A percentile compares a stretch with the other conserved stretches of the same genome.
Evolutionary conservation across 192 early-diverging fungal genomes (phyloP).

Genomic region (Coemansia sp.): DNA sequence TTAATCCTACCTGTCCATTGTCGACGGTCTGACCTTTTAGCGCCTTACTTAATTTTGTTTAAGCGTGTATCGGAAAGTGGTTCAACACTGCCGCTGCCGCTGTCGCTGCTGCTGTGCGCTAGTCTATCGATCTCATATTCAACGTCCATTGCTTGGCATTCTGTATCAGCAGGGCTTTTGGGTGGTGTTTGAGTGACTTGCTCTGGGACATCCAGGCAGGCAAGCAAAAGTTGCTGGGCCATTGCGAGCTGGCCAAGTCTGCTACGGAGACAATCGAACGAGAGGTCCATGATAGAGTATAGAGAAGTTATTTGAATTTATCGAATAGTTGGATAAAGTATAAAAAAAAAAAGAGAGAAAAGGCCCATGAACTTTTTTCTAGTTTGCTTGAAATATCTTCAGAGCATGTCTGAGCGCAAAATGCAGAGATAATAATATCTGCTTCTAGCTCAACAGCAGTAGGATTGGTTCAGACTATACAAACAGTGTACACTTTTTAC

Average conservation of each 20-base stretch:
- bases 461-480: too few species aligned
- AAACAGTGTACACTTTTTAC: rapidly evolving
- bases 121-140: not conserved
- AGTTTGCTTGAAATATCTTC: too few species aligned
- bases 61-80: not conserved
- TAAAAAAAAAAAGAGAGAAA: too few species aligned
- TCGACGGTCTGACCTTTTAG: not conserved
- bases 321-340: too few species aligned
- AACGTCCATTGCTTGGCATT: too few species aligned
- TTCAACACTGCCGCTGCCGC: not conserved
- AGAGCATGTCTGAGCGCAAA: too few species aligned
- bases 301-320: too few species aligned
- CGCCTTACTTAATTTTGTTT: not conserved
- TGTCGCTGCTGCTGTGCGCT: not conserved
- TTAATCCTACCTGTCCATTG: not conserved
- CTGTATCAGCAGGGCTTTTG: not conserved
- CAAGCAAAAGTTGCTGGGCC: not conserved
- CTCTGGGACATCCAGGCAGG: not conserved
- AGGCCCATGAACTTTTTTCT: too few species aligned
- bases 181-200: not conserved
- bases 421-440: too few species aligned
- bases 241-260: not conserved
- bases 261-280: not conserved
- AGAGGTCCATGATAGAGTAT: too few species aligned
- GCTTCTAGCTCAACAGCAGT: too few species aligned